Conservation (phyloP, 805 yeast genomes). For the Yamadazyma endophytica region DNA sequence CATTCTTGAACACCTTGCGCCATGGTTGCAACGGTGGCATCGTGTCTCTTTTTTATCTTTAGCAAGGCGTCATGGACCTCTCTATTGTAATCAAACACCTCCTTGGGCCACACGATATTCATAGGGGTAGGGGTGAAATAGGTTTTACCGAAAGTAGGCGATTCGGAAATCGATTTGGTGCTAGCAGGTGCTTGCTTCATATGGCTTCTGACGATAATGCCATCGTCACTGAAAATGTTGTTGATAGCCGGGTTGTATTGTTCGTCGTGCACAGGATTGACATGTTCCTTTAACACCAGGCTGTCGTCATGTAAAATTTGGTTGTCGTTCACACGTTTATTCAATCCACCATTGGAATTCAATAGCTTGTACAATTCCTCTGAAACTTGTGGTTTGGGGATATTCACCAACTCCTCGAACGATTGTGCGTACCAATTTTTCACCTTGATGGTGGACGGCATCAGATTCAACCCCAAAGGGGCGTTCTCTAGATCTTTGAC, state of each 20-base stretch:
- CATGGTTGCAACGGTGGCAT: conserved; percentile 88
- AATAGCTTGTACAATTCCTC: conserved; percentile 38
- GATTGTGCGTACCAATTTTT: conserved; percentile 89
- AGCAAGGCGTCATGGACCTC: conserved; percentile 61
- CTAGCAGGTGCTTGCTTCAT: conserved; percentile 2
- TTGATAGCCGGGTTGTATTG: conserved; percentile 32
- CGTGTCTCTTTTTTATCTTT: conserved; percentile 78
- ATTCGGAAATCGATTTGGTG: conserved; percentile 14
- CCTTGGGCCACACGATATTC: conserved; percentile 64
- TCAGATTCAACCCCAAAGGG: conserved; percentile 67
- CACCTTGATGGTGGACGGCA: conserved; percentile 74
- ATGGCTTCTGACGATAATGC: conserved; percentile 35
- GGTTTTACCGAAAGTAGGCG: conserved; percentile 40
- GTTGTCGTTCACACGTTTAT: conserved; percentile 12
- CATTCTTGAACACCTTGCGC: conserved; percentile 92
- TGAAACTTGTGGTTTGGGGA: conserved; percentile 55
- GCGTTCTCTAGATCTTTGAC: conserved; percentile 79
- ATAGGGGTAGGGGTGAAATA: conserved; percentile 54
- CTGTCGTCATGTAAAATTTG: conserved; percentile 12
- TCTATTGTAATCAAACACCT: conserved; percentile 67
- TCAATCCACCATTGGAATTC: conserved; percentile 12
- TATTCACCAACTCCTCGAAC: conserved; percentile 71
- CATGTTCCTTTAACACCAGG: conserved; percentile 8
- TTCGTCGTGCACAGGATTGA: conserved; percentile 27
- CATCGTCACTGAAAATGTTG: conserved; percentile 49